Percentiles rank a stretch among this genome's conserved stretches.
phyloP scores from a whole-genome alignment of 352 stramenopile species.

The Pythium periplocum region DNA sequence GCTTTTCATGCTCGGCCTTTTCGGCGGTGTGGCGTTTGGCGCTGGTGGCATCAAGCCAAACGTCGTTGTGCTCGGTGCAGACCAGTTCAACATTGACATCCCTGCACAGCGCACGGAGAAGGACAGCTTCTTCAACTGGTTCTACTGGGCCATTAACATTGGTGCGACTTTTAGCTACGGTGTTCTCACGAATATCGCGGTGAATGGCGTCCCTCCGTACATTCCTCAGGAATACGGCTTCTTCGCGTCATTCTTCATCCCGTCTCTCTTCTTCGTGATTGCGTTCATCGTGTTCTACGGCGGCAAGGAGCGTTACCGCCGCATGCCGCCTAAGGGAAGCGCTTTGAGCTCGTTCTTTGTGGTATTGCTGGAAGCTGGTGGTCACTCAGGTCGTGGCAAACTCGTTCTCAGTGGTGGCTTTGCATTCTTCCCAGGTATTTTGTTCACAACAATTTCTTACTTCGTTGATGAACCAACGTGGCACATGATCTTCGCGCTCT shows the following conservation, averaged over 20 bases:
- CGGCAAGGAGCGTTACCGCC: slow-evolving; percentile 49
- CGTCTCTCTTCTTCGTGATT: slow-evolving; percentile 63
- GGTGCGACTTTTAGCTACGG: slow-evolving; percentile 87
- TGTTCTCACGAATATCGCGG: slow-evolving; percentile 84
- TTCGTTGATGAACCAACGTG: slow-evolving; percentile 51
- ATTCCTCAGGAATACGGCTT: slow-evolving; percentile 78
- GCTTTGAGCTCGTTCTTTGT: slow-evolving; percentile 59
- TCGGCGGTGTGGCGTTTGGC: slow-evolving; percentile 47
- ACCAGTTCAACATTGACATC: slow-evolving; percentile 72
- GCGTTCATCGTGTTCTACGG: slow-evolving; percentile 73
- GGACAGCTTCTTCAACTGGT: slow-evolving; percentile 91
- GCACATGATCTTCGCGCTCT: slow-evolving; percentile 55
- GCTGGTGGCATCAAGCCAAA: slow-evolving; percentile 32
- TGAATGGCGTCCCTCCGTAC: slow-evolving; percentile 83
- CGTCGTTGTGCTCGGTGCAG: slow-evolving; percentile 35
- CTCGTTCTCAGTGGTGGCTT: slow-evolving; percentile 62
- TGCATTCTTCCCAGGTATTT: slow-evolving; percentile 62
- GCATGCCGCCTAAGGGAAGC: slow-evolving; percentile 62
- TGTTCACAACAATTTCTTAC: slow-evolving; percentile 72
- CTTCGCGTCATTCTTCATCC: slow-evolving; percentile 84
- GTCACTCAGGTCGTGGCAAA: slow-evolving; percentile 35
- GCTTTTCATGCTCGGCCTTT: slow-evolving; percentile 77
- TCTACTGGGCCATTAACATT: slow-evolving; percentile 92
- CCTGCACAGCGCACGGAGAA: slow-evolving; percentile 61
- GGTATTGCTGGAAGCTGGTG: slow-evolving; percentile 51